phyloP scores from a whole-genome alignment of 129 eudicot species.

The Logfia minima region DNA sequence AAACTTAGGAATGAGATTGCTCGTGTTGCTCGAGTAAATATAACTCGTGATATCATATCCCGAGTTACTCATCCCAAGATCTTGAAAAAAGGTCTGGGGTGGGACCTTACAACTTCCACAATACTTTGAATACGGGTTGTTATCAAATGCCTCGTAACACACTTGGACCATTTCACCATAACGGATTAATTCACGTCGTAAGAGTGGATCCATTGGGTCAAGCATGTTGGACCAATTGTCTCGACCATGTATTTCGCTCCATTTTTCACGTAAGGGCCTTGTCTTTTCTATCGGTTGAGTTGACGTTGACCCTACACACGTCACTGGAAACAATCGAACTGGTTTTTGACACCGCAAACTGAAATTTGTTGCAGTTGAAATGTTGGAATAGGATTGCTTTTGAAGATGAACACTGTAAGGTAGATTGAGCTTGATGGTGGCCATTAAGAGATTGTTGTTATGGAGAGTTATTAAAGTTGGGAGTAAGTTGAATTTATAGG shows the following conservation, averaged over 20 bases:
- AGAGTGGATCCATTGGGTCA: slow-evolving; percentile 50
- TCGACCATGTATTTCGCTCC: slow-evolving; percentile 40
- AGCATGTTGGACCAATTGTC: slow-evolving; percentile 49
- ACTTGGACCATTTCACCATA: slow-evolving; percentile 78
- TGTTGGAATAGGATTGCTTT: slow-evolving; percentile 9
- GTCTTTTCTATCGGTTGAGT: background rate
- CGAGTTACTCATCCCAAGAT: slow-evolving; percentile 29
- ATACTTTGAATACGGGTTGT: slow-evolving; percentile 51
- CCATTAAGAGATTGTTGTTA: slow-evolving; percentile 19
- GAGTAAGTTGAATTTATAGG: background rate
- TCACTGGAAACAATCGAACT: background rate
- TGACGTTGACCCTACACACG: background rate
- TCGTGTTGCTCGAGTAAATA: slow-evolving; percentile 49
- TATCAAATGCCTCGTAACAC: slow-evolving; percentile 63
- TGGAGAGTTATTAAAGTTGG: background rate
- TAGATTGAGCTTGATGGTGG: slow-evolving; percentile 21
- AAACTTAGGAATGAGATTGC: slow-evolving; percentile 44
- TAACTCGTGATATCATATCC: slow-evolving; percentile 54
- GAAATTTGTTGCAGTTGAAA: background rate
- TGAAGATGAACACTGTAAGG: slow-evolving; percentile 6
- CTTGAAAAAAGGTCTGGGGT: slow-evolving; percentile 38
- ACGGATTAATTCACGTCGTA: slow-evolving; percentile 52
- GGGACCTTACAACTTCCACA: slow-evolving; percentile 50
- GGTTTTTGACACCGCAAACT: background rate
- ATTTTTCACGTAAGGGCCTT: background rate